These are phyloP conservation scores for Fusarium sp. DNA, from an alignment of 2,329 filamentous ascomycete genomes.

Conservation along the genomic window DNA sequence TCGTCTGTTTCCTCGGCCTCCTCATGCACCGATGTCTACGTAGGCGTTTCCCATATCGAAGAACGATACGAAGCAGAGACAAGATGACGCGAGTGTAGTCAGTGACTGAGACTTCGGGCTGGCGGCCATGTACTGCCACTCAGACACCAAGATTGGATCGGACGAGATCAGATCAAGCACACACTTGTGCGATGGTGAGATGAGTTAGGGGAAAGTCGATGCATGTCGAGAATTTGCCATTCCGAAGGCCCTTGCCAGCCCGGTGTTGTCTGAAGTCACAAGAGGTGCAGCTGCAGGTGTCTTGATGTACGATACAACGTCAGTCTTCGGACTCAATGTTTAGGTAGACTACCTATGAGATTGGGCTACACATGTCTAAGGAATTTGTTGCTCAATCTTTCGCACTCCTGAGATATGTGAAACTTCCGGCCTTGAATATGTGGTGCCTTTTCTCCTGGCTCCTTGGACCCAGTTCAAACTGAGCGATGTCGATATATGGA, in stretches of 20 bases:
- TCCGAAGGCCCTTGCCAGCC: conserved; percentile 1
- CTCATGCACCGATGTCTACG: background rate
- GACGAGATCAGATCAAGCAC: conserved; percentile 29
- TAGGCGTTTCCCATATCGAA: background rate
- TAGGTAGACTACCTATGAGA: background rate
- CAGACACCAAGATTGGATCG: conserved; percentile 9
- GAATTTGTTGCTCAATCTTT: background rate
- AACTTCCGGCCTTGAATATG: conserved; percentile 1
- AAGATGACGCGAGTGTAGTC: conserved; percentile 9
- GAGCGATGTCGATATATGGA: background rate
- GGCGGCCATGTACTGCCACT: background rate
- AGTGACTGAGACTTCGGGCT: conserved; percentile 6
- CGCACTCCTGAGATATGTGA: background rate
- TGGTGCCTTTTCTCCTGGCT: no score
- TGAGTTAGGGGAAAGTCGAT: conserved; percentile 13
- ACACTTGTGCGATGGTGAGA: conserved; percentile 17
- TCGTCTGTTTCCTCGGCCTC: background rate
- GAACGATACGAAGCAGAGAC: conserved; percentile 5
- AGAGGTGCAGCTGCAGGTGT: conserved; percentile 1
- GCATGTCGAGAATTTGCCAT: conserved; percentile 8
- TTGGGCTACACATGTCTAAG: background rate
- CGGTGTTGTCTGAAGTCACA: background rate
- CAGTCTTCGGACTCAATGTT: no score
- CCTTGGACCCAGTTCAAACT: background rate
- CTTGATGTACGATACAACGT: background rate